A percentile compares a stretch with the other conserved stretches of the same genome.
These are phyloP conservation scores for Cryptococcus sp. DNA, from an alignment of 1,284 basidiomycete species.

Conservation along the genomic window DNA sequence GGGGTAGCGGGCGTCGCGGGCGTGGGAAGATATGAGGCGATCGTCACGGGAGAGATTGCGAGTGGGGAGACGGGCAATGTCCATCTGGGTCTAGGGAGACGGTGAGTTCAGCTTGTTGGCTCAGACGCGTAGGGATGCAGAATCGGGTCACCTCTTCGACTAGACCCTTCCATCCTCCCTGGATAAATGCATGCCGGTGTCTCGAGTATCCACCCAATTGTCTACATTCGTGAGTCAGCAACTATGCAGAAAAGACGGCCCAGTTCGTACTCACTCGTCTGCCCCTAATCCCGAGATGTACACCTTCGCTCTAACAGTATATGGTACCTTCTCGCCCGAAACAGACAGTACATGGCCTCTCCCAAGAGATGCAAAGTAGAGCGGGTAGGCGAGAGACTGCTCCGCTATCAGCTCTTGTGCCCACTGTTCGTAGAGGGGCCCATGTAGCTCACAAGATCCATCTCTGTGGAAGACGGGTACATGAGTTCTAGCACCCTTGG, in stretches of 20 bases:
- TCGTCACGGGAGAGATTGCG: conserved; percentile 94
- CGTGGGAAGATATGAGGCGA: conserved; percentile 80
- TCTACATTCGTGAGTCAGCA: conserved; percentile 20
- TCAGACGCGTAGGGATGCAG: background rate
- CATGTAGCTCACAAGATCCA: conserved; percentile 77
- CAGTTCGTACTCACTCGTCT: conserved; percentile 61
- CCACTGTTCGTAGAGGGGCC: background rate
- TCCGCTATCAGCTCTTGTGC: background rate
- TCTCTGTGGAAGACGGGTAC: conserved; percentile 77
- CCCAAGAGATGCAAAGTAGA: conserved; percentile 89
- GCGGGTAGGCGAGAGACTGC: conserved; percentile 82
- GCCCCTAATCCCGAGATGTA: conserved; percentile 90
- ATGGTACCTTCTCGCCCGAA: conserved; percentile 53
- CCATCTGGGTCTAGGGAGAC: conserved; percentile 63
- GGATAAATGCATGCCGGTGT: conserved; percentile 72
- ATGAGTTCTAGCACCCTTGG: conserved; percentile 67
- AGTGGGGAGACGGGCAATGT: conserved; percentile 82
- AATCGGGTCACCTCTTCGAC: conserved; percentile 65
- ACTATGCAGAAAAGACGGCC: too few relatives aligned
- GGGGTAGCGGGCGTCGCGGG: conserved; percentile 85
- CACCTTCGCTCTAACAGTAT: conserved; percentile 73
- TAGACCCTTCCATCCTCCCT: conserved; percentile 66
- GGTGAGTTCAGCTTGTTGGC: background rate
- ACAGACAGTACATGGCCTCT: conserved; percentile 57
- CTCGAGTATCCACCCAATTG: conserved; percentile 90